Evolutionary conservation across 371 early-diverging fungal genomes (phyloP).

Genomic region (Paraphysoderma sedebokerense): DNA sequence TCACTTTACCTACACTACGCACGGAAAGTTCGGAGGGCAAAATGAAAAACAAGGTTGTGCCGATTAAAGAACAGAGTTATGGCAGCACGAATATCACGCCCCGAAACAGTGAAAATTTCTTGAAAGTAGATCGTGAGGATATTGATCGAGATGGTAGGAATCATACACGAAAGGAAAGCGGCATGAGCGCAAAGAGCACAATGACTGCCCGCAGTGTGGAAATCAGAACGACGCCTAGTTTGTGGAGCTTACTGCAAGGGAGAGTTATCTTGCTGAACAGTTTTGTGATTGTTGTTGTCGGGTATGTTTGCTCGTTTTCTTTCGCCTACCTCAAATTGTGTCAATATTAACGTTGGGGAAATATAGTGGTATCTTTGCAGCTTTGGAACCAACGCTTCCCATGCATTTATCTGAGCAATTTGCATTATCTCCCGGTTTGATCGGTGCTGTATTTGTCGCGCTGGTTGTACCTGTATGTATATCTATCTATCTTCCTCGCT

Average conservation of each 20-base stretch:
- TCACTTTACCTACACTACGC: not conserved
- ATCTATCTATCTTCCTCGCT: no score
- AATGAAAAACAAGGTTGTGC: no score
- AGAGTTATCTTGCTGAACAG: constrained; percentile 29
- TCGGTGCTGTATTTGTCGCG: not conserved
- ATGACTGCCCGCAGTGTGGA: no score
- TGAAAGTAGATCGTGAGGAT: no score
- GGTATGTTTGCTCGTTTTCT: constrained; percentile 1
- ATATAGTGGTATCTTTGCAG: constrained; percentile 5
- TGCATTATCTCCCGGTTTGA: not conserved
- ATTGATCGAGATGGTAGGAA: no score
- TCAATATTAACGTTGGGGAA: not conserved
- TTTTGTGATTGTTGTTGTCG: constrained; percentile 29
- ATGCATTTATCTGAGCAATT: constrained; percentile 25
- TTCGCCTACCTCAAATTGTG: not conserved
- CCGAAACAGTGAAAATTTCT: not conserved
- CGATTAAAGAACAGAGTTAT: no score
- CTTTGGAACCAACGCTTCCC: constrained; percentile 43
- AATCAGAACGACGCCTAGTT: no score
- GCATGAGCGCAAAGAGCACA: no score
- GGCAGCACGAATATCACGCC: no score
- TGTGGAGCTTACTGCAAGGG: constrained; percentile 21
- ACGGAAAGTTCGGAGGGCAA: constrained; percentile 11
- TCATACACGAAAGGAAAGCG: no score
- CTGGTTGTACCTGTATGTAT: not conserved